Conservation (phyloP, 2,329 filamentous ascomycete genomes). For the Apiospora kogelbergensis region DNA sequence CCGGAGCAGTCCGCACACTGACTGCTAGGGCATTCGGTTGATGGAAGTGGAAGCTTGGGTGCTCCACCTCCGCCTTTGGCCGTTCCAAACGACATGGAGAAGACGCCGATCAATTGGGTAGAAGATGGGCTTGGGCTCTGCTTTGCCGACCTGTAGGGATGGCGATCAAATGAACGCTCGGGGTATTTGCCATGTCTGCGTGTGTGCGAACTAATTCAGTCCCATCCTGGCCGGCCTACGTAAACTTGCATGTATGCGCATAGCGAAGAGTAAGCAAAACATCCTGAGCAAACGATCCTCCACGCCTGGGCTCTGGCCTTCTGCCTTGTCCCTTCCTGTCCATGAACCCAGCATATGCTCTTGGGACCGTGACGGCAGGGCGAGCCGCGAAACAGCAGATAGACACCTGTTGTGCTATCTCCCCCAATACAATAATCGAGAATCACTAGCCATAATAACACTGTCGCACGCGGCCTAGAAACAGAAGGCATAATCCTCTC, state of each 20-base stretch:
- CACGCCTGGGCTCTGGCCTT: neutral
- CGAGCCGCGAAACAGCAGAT: neutral
- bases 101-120: neutral
- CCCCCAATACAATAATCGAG: neutral
- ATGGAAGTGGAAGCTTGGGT: neutral
- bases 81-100: neutral
- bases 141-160: neutral
- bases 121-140: neutral
- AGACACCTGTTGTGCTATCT: neutral
- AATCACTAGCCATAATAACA: neutral
- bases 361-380: neutral
- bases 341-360: neutral
- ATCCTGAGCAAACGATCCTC: neutral
- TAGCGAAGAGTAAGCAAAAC: neutral
- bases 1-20: too few relatives aligned
- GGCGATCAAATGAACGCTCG: neutral
- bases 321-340: neutral
- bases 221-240: neutral
- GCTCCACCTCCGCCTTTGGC: constrained; percentile 4
- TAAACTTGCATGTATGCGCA: neutral
- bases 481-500: neutral
- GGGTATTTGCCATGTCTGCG: neutral
- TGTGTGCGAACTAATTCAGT: neutral
- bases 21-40: too few relatives aligned
- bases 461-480: neutral